Evolutionary conservation across 2,329 filamentous ascomycete genomes (phyloP).

Genomic region (Epicoccum sorghinum): DNA sequence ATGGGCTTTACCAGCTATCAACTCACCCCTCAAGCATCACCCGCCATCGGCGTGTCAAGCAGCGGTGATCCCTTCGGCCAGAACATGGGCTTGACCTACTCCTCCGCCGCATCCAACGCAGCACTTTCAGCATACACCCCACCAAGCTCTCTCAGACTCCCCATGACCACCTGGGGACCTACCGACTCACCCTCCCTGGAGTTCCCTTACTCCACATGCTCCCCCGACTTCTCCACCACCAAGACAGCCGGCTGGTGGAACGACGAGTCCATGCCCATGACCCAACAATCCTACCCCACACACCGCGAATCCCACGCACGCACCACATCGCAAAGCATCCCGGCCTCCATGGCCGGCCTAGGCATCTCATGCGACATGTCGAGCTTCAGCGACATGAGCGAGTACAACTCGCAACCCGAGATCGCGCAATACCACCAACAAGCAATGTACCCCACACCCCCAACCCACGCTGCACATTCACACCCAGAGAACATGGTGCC

Average conservation of each 20-base stretch:
- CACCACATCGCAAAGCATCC: conserved; percentile 24
- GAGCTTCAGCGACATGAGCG: conserved; percentile 25
- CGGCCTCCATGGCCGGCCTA: conserved; percentile 30
- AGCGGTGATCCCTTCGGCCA: conserved; percentile 32
- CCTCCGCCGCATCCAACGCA: conserved; percentile 25
- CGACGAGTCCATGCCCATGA: conserved; percentile 21
- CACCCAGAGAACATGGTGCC: conserved; percentile 20
- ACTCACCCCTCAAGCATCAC: conserved; percentile 42
- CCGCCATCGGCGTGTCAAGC: conserved; percentile 33
- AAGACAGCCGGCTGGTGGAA: conserved; percentile 40
- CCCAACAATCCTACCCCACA: conserved; percentile 20
- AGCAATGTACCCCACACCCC: conserved; percentile 5
- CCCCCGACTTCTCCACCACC: conserved; percentile 29
- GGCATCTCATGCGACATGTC: conserved; percentile 35
- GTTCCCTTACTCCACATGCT: conserved; percentile 39
- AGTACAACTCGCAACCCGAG: conserved; percentile 20
- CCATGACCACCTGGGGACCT: conserved; percentile 40
- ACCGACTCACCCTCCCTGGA: conserved; percentile 36
- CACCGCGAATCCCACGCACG: conserved; percentile 30
- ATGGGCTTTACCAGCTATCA: conserved; percentile 40
- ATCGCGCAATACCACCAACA: background rate
- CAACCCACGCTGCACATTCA: background rate
- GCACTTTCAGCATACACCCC: conserved; percentile 48
- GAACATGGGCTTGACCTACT: conserved; percentile 24
- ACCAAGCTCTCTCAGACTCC: conserved; percentile 38